Evolutionary conservation across 1,139 yeast species (phyloP), one percentile per base, ranked within the genome.

Genomic region (Hyphopichia khmerensis): DNA sequence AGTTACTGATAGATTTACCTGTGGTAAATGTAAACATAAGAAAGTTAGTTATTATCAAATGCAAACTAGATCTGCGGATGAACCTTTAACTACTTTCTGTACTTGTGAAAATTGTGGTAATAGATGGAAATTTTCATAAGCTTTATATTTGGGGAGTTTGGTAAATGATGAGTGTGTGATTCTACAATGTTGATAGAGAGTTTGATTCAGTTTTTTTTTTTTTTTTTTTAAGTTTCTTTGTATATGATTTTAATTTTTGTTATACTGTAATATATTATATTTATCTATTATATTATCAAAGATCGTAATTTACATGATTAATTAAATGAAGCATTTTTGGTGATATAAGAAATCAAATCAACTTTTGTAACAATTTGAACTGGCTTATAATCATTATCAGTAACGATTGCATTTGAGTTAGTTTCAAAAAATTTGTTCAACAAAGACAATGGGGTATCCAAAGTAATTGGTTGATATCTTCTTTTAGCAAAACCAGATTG

Each of bases 1-100:
- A 1, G 90, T 90, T 37, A 93, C 99, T 8, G 98, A 93, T 65
- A 77, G 98, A 64, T 93, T 93, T 63, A 87, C 96, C 2, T 93
- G 99, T 69, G 97, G 98, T 46, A 93, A 93, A 66, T 93, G 99
- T 78, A 93, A 91, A 67, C 93, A 90, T 62, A 89, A 91, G 75
- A 89, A 88, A 72, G 99, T 93, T 32, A 87, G 96, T 55, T 93
- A 93, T 64, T 93, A 90, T 67, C 99, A 93, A 70, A 80, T 93
- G 87, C 99, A 93, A 73, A 93, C 99, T 33, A 77, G 99, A 65
- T 87, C 96, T 45, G 99, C 99, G 21, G 99, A 93, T 80, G 99
- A 93, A 67, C 99, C 99, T 47, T 79, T 93, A 59, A 93, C 99
- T 8, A 93, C 99, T 2, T 93, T 93, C 62, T 93, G 98, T 72